Conservation (phyloP, 202 grass and related monocot genomes). For the Panicum hallii region DNA sequence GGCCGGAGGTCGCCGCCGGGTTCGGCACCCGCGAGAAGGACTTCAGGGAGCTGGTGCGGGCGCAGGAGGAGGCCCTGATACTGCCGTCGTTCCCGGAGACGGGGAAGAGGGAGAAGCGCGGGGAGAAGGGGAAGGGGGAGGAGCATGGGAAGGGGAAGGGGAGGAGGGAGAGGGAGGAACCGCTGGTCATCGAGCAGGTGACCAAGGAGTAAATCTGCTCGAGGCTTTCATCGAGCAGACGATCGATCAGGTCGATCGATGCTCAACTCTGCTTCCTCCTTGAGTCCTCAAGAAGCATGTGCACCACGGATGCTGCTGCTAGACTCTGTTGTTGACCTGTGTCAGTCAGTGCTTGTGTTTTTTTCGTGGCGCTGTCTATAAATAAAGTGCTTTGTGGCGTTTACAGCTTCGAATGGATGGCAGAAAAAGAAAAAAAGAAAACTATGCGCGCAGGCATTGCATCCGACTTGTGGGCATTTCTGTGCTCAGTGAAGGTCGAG, state of each 20-base stretch:
- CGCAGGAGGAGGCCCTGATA: constrained; percentile 65
- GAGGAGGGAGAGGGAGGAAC: background rate
- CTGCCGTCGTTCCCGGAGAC: constrained; percentile 54
- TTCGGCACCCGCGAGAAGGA: constrained; percentile 61
- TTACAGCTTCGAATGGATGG: background rate
- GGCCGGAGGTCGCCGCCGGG: constrained; percentile 78
- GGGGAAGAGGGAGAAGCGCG: background rate
- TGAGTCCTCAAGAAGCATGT: background rate
- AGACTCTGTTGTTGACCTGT: background rate
- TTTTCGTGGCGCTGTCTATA: constrained; percentile 31
- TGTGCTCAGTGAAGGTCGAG: background rate
- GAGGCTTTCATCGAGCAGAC: background rate
- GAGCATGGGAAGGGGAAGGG: background rate
- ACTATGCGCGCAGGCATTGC: too few relatives aligned
- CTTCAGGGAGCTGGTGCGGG: constrained; percentile 46
- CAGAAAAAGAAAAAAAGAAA: too few relatives aligned
- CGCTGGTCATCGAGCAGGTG: constrained; percentile 40
- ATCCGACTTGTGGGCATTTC: too few relatives aligned
- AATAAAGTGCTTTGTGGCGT: constrained; percentile 35
- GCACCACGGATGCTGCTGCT: background rate
- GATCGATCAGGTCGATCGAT: background rate
- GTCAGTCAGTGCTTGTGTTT: background rate
- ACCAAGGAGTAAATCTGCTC: constrained; percentile 29
- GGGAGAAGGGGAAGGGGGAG: constrained; percentile 1
- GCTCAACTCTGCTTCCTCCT: background rate